Percentiles rank a stretch among this genome's conserved stretches.
Conservation (phyloP, 1,284 basidiomycete genomes). For the Xerocomus cyaneibrunnescens region DNA sequence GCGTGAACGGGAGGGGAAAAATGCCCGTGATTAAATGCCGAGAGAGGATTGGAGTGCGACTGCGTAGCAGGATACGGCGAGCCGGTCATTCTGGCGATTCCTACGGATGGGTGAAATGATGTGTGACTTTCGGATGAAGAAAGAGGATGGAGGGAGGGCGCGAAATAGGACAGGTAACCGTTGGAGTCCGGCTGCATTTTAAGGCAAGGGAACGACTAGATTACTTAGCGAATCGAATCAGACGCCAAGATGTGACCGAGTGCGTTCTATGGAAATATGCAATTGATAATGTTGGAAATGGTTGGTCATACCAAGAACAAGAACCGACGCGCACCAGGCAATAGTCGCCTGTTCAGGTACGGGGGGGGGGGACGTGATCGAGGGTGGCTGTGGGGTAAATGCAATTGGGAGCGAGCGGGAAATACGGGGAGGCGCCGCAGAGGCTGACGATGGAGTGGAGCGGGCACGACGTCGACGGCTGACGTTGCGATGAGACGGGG, state of each 20-base stretch:
- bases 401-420: slow-evolving; percentile 25
- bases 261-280: slow-evolving; percentile 37
- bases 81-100: slow-evolving; percentile 25
- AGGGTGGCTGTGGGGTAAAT: slow-evolving; percentile 35
- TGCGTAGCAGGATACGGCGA: slow-evolving; percentile 25
- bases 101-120: slow-evolving; percentile 8
- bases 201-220: slow-evolving; percentile 24
- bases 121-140: slow-evolving; percentile 11
- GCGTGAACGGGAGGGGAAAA: slow-evolving; percentile 20
- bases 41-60: slow-evolving; percentile 17
- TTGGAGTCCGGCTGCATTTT: slow-evolving; percentile 33
- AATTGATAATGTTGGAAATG: slow-evolving; percentile 38
- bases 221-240: slow-evolving; percentile 23
- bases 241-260: slow-evolving; percentile 23
- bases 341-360: slow-evolving; percentile 33
- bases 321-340: slow-evolving; percentile 35
- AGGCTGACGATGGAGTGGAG: slow-evolving; percentile 7
- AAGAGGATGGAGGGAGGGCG: slow-evolving; percentile 19
- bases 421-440: slow-evolving; percentile 18
- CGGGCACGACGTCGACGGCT: slow-evolving; percentile 7
- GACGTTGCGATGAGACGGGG: neutral
- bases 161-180: slow-evolving; percentile 22
- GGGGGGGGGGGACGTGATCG: slow-evolving; percentile 29
- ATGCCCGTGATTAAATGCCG: slow-evolving; percentile 19
- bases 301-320: slow-evolving; percentile 35